Base-by-base conservation (phyloP, 73 alveolate species). In the Uronychia binucleata region DNA sequence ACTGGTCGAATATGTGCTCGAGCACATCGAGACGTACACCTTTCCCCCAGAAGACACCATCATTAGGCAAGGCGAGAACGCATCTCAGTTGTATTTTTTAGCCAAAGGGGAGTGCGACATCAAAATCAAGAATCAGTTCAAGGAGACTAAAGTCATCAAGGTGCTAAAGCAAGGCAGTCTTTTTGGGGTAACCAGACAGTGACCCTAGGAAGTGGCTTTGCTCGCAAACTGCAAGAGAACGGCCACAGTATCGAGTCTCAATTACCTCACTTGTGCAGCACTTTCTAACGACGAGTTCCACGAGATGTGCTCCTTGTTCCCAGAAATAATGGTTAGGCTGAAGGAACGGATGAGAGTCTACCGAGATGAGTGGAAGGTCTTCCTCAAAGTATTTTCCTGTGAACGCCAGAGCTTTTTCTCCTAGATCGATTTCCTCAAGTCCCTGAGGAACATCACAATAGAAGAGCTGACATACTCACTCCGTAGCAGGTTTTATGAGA, bases 221-320 rank as follows among this genome's bases (percentile, higher is more conserved):
- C 85, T 98, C 28, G 93, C 96, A 59, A 92, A 94, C 83, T 86
- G 90, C 75, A 94, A 88, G 74, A 90, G 99, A 76, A 96, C 98
- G 58, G 99, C 99, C 25, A 97, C 99, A 0, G 97, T 98, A 26
- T 79, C 81, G 31, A 90, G 98, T 34, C 92, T 87, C 79, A 96
- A 93, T 59, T 97, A 95, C 33, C 77, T 95, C 28, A 97, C 94
- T 74, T 92, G 98, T 80, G 98, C 97, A 79, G 87, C 88, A 46
- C 93, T 98, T 33, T 83, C 89, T 57, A 82, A 91, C 35, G 90
- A 78, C 26, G 93, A 93, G 78, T 98, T 94, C 67, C 79, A 74
- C 46, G 82, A 19, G 86, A 77, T 29, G 25, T 85, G 74, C 75
- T 85, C 31, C 58, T 60, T 57, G 75, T 90, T 57, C 31, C 86